Evolutionary conservation across 1,139 yeast genomes (phyloP).

Genomic region (Kluyveromyces sp.): DNA sequence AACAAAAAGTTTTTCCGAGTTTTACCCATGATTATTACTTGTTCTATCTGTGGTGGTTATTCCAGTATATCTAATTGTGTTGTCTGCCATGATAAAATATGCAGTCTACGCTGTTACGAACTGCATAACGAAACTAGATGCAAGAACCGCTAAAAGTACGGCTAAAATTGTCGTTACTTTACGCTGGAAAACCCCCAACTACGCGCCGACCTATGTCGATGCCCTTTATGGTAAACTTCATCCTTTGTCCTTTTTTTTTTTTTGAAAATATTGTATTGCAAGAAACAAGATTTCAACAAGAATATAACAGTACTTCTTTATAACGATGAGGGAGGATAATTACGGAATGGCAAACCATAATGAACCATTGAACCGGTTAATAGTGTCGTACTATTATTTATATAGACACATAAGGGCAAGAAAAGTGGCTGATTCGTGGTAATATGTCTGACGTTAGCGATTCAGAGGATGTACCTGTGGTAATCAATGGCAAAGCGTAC

Average conservation of each 20-base stretch:
- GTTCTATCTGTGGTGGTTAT: constrained; percentile 30
- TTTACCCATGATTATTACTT: constrained; percentile 26
- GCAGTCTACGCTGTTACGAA: constrained; percentile 27
- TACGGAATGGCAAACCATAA: too few relatives aligned
- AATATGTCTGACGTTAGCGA: background rate
- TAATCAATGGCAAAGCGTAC: constrained; percentile 14
- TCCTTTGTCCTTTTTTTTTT: too few relatives aligned
- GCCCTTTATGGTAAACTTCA: too few relatives aligned
- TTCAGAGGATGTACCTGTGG: constrained; percentile 11
- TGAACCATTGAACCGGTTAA: too few relatives aligned
- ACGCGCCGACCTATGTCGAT: too few relatives aligned
- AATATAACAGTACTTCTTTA: too few relatives aligned
- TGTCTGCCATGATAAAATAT: constrained; percentile 26
- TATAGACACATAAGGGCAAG: too few relatives aligned
- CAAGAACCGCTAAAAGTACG: background rate
- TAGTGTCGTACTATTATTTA: too few relatives aligned
- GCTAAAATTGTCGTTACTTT: background rate
- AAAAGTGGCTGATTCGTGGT: background rate
- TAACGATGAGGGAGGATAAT: too few relatives aligned
- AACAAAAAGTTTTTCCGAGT: constrained; percentile 29
- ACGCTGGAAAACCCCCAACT: background rate
- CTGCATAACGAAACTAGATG: constrained; percentile 31
- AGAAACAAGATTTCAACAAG: too few relatives aligned
- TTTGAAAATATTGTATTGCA: too few relatives aligned
- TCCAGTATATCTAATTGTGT: constrained; percentile 29